Evolutionary conservation across 2,329 filamentous ascomycete species (phyloP).

Genomic region (Aspergillus luchuensis): DNA sequence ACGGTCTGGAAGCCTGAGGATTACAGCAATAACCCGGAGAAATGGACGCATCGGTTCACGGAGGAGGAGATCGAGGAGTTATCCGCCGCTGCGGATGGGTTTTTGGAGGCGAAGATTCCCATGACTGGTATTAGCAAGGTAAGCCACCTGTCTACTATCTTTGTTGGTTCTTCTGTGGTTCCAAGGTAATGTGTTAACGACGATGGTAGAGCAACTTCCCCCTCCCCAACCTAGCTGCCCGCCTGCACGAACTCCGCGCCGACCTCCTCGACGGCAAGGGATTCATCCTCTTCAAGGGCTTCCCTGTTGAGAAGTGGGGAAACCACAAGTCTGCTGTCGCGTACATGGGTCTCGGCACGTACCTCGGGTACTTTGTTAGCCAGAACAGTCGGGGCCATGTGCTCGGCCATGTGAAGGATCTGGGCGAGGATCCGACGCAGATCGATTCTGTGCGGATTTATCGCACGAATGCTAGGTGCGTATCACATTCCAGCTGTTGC

Average conservation of each 20-base stretch:
- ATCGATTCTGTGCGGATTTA: conserved; percentile 90
- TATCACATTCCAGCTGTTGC: not conserved
- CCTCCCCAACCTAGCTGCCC: conserved; percentile 58
- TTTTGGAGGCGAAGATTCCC: conserved; percentile 65
- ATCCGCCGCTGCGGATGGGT: conserved; percentile 66
- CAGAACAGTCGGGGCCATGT: conserved; percentile 86
- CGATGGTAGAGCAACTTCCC: conserved; percentile 57
- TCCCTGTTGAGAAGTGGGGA: conserved; percentile 76
- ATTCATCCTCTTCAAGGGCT: conserved; percentile 85
- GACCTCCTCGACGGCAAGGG: conserved; percentile 82
- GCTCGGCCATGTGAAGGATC: conserved; percentile 85
- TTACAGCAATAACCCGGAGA: conserved; percentile 63
- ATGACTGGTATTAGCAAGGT: conserved; percentile 71
- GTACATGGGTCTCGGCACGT: conserved; percentile 87
- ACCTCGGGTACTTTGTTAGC: conserved; percentile 84
- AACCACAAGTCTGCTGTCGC: conserved; percentile 77
- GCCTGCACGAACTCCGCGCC: conserved; percentile 59
- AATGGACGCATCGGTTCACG: conserved; percentile 73
- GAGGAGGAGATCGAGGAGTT: conserved; percentile 68
- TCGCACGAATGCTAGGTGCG: conserved; percentile 72
- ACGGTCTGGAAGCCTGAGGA: conserved; percentile 73
- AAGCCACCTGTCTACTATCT: not conserved
- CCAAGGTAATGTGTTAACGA: conserved; percentile 2
- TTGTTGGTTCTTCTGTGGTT: not conserved
- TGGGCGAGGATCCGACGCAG: conserved; percentile 76